Conservation (phyloP, 2,329 filamentous ascomycete species). For the Ceratocystis colombiana region DNA sequence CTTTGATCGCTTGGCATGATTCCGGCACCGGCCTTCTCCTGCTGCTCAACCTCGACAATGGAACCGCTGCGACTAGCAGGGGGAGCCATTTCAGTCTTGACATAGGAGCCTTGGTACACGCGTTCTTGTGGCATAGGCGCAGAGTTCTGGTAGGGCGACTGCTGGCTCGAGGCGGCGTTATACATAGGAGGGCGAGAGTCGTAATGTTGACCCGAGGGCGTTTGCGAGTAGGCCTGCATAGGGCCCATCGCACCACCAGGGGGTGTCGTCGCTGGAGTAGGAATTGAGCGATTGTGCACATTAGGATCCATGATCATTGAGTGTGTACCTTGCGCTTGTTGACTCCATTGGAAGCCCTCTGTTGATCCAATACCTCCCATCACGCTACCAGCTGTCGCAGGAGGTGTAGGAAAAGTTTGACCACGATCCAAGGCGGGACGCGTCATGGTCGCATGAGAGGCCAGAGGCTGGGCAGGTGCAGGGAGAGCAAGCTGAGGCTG, state of each 20-base stretch:
- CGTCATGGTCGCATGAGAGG: constrained; percentile 60
- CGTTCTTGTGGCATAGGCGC: constrained; percentile 50
- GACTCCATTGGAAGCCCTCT: constrained; percentile 69
- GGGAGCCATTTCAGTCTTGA: constrained; percentile 83
- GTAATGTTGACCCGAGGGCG: constrained; percentile 54
- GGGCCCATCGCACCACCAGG: constrained; percentile 66
- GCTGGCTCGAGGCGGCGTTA: constrained; percentile 57
- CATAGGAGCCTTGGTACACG: constrained; percentile 59
- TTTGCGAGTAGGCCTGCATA: constrained; percentile 63
- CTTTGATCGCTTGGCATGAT: constrained; percentile 43
- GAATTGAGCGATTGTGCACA: constrained; percentile 73
- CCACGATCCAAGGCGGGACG: constrained; percentile 73
- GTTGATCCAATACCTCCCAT: constrained; percentile 63
- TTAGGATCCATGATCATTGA: constrained; percentile 72
- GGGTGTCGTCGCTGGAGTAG: constrained; percentile 83
- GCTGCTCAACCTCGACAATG: constrained; percentile 21
- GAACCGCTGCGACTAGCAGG: constrained; percentile 47
- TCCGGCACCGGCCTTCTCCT: constrained; percentile 59
- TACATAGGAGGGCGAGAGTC: constrained; percentile 72
- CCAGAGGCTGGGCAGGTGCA: constrained; percentile 44
- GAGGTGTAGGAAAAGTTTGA: constrained; percentile 88
- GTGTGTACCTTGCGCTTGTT: constrained; percentile 50
- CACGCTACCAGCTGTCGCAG: constrained; percentile 82
- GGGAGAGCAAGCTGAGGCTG: constrained; percentile 50
- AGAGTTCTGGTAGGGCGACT: constrained; percentile 60